phyloP scores from a whole-genome alignment of 768 basidiomycete genomes.

The Xanthoconium stramineum region DNA sequence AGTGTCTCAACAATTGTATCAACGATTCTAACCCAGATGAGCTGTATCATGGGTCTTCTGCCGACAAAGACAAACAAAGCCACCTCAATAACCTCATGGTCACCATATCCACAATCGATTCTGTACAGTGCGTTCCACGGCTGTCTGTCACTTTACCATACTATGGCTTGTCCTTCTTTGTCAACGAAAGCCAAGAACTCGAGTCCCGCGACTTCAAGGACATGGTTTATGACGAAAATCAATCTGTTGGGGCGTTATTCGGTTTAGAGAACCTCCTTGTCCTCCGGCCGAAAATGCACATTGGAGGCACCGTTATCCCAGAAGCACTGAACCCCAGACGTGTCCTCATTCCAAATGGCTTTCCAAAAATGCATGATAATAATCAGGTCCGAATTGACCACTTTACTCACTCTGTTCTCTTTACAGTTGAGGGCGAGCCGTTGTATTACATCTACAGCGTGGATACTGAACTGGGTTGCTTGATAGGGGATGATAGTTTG shows the following conservation, averaged over 20 bases:
- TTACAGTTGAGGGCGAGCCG: too few species aligned
- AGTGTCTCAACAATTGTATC: neutral
- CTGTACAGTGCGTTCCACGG: neutral
- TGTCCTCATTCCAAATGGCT: neutral
- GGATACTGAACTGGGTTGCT: neutral
- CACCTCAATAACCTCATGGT: neutral
- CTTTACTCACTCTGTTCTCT: too few species aligned
- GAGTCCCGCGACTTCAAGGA: neutral
- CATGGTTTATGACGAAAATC: neutral
- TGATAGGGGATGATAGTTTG: neutral
- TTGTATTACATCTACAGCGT: neutral
- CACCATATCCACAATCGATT: neutral
- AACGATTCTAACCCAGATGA: too few species aligned
- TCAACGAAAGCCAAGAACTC: neutral
- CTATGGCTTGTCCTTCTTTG: neutral
- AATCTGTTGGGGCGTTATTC: neutral
- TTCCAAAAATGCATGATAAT: neutral
- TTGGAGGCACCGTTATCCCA: neutral
- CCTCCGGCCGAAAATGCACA: neutral
- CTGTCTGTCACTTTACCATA: neutral
- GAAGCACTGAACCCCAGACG: neutral
- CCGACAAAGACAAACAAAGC: too few species aligned
- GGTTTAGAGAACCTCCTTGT: neutral
- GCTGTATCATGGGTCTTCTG: too few species aligned
- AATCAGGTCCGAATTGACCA: neutral